Percentiles rank a stretch among this genome's conserved stretches.
phyloP scores from a whole-genome alignment of 768 basidiomycete species.

The Pisolithus tinctorius region DNA sequence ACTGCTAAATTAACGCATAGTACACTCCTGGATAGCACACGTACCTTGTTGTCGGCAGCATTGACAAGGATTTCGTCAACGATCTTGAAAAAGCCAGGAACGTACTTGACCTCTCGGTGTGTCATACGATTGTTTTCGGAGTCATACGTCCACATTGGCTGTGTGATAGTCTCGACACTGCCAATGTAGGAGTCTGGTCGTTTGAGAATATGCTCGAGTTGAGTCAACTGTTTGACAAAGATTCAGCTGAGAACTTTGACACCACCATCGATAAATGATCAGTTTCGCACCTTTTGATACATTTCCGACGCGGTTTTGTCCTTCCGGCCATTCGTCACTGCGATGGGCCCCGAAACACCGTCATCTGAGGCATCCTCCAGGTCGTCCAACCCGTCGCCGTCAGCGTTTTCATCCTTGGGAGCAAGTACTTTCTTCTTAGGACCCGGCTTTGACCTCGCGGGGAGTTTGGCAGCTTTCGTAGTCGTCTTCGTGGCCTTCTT shows the following conservation, averaged over 20 bases:
- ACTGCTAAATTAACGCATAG: neutral
- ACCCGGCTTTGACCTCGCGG: slow-evolving; percentile 44
- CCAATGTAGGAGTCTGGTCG: slow-evolving; percentile 96
- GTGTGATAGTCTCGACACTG: slow-evolving; percentile 82
- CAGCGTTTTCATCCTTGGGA: slow-evolving; percentile 59
- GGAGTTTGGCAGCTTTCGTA: slow-evolving; percentile 41
- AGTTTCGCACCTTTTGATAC: slow-evolving; percentile 71
- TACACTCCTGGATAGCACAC: slow-evolving; percentile 9
- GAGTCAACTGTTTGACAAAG: slow-evolving; percentile 58
- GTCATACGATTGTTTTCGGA: slow-evolving; percentile 78
- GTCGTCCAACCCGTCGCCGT: slow-evolving; percentile 39
- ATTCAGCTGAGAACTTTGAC: neutral
- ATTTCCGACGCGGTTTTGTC: slow-evolving; percentile 76
- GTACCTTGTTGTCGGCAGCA: slow-evolving; percentile 97
- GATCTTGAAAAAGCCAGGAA: slow-evolving; percentile 99
- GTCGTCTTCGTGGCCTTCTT: slow-evolving; percentile 28
- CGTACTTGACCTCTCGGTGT: slow-evolving; percentile 76
- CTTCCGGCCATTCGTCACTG: slow-evolving; percentile 42
- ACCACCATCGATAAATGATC: neutral
- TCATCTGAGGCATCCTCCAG: slow-evolving; percentile 33
- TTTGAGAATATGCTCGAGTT: slow-evolving; percentile 90
- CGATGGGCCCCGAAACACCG: slow-evolving; percentile 21
- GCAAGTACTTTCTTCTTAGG: slow-evolving; percentile 67
- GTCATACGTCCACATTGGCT: slow-evolving; percentile 93
- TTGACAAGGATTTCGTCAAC: slow-evolving; percentile 99